Percentiles rank a stretch among this genome's conserved stretches.
Conservation (phyloP, 2,329 filamentous ascomycete genomes). For the Pyrenochaeta sp. region DNA sequence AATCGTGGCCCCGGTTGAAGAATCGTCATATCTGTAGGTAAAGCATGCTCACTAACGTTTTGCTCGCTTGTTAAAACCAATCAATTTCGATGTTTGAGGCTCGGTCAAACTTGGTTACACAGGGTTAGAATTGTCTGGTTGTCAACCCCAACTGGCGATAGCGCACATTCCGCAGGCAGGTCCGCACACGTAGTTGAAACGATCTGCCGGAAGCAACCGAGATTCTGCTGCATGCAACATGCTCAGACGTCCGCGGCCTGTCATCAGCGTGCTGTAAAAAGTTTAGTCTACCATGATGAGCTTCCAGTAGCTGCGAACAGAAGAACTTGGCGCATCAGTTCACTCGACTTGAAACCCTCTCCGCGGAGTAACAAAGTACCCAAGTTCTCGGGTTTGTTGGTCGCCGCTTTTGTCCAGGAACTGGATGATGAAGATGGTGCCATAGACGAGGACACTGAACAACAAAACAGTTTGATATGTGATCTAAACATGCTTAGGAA, state of each 20-base stretch:
- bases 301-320: slow-evolving; percentile 24
- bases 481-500: slow-evolving; percentile 3
- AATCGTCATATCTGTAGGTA: slow-evolving; percentile 12
- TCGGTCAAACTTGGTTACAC: slow-evolving; percentile 34
- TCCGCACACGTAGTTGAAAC: slow-evolving; percentile 24
- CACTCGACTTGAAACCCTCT: slow-evolving; percentile 15
- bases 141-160: slow-evolving; percentile 29
- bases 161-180: slow-evolving; percentile 37
- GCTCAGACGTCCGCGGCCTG: slow-evolving; percentile 24
- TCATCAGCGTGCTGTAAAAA: slow-evolving; percentile 13
- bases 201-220: slow-evolving; percentile 48
- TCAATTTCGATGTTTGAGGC: slow-evolving; percentile 20
- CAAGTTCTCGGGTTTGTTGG: slow-evolving; percentile 17
- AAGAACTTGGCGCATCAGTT: slow-evolving; percentile 16
- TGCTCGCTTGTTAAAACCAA: slow-evolving; percentile 28
- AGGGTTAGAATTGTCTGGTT: slow-evolving; percentile 35
- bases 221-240: slow-evolving; percentile 39
- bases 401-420: slow-evolving; percentile 8
- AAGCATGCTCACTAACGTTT: neutral
- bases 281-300: slow-evolving; percentile 28
- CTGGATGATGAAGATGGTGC: slow-evolving; percentile 1
- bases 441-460: slow-evolving; percentile 6
- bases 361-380: slow-evolving; percentile 13
- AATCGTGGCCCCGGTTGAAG: slow-evolving; percentile 18
- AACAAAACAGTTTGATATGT: slow-evolving; percentile 2